Evolutionary conservation across 1,284 basidiomycete genomes (phyloP).

Genomic region (Agaricales sp.): DNA sequence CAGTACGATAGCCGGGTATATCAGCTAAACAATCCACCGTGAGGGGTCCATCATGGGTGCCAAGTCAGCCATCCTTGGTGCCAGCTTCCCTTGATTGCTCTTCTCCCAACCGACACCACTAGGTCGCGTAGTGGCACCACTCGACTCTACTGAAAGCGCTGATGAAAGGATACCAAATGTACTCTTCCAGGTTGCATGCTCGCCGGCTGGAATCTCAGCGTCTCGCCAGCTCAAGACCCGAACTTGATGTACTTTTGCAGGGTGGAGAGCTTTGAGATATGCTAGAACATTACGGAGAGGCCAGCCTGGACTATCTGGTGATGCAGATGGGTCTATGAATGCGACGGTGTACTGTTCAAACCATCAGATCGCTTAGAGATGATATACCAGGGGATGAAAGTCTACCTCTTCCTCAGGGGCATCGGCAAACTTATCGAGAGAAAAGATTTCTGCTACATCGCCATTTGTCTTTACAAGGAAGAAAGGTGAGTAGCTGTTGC

Average conservation of each 20-base stretch:
- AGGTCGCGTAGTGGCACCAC: conserved; percentile 29
- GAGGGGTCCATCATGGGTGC: conserved; percentile 94
- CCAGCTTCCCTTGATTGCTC: conserved; percentile 71
- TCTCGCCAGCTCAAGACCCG: conserved; percentile 73
- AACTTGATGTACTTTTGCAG: conserved; percentile 37
- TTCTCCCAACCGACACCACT: conserved; percentile 92
- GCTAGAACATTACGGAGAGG: conserved; percentile 87
- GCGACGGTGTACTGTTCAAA: conserved; percentile 47
- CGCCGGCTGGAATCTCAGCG: conserved; percentile 29
- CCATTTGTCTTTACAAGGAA: conserved; percentile 41
- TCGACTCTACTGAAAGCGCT: conserved; percentile 13
- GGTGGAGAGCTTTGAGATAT: conserved; percentile 56
- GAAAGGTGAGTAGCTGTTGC: conserved; percentile 32
- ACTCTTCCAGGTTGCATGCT: conserved; percentile 43
- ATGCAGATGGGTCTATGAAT: conserved; percentile 85
- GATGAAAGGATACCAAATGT: conserved; percentile 44
- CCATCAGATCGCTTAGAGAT: too few species aligned
- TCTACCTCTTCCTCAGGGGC: conserved; percentile 40
- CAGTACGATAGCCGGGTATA: conserved; percentile 1
- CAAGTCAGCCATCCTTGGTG: conserved; percentile 83
- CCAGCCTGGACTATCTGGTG: conserved; percentile 81
- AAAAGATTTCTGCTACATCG: conserved; percentile 14
- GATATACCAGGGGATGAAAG: too few species aligned
- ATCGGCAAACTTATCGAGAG: conserved; percentile 28
- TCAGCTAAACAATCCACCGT: conserved; percentile 29